Conservation (phyloP, 768 basidiomycete species). For the Baorangia bicolor region DNA sequence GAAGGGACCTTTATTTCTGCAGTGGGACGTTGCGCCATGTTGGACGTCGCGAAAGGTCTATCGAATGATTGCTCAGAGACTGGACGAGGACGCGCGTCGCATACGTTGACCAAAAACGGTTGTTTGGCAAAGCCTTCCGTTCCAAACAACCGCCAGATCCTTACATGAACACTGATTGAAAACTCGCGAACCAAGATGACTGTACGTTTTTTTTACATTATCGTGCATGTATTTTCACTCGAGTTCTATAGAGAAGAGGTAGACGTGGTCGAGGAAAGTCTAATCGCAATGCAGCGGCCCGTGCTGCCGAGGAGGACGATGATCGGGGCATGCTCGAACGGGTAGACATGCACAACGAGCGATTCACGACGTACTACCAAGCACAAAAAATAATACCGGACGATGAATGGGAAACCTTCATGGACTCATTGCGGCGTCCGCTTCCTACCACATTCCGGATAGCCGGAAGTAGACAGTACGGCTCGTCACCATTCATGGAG, state of each 20-base stretch:
- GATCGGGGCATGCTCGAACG: slow-evolving; percentile 52
- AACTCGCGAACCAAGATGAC: slow-evolving; percentile 12
- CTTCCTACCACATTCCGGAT: slow-evolving; percentile 95
- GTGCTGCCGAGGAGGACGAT: slow-evolving; percentile 34
- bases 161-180: not conserved
- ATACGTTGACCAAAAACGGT: slow-evolving; percentile 23
- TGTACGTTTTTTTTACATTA: slow-evolving; percentile 8
- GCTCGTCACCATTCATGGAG: not conserved
- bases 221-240: not conserved
- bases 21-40: slow-evolving; percentile 60
- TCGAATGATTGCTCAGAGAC: not conserved
- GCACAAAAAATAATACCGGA: slow-evolving; percentile 74
- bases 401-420: slow-evolving; percentile 76
- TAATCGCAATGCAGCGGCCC: slow-evolving; percentile 9
- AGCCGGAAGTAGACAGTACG: slow-evolving; percentile 81
- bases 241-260: slow-evolving; percentile 15
- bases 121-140: slow-evolving; percentile 33
- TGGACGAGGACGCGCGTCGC: slow-evolving; percentile 32
- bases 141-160: slow-evolving; percentile 31
- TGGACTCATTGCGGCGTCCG: slow-evolving; percentile 62
- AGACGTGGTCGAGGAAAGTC: slow-evolving; percentile 15
- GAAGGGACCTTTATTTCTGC: slow-evolving; percentile 64
- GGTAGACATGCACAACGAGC: slow-evolving; percentile 67
- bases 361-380: slow-evolving; percentile 66
- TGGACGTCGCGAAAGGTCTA: slow-evolving; percentile 11